Evolutionary conservation across 2,329 filamentous ascomycete genomes (phyloP).

Genomic region (Lasiodiplodia theobromae): DNA sequence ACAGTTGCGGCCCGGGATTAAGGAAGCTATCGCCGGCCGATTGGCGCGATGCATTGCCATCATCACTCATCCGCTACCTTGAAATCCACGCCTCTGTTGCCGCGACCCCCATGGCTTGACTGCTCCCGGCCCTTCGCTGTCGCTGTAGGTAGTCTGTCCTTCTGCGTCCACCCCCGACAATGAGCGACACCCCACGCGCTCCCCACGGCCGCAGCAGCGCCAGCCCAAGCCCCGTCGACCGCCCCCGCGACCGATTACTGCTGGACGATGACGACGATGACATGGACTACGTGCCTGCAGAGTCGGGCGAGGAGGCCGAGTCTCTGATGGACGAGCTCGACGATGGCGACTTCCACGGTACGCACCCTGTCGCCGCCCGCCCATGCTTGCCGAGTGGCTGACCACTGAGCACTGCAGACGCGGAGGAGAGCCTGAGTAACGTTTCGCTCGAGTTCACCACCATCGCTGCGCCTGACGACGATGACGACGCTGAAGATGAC

Average conservation of each 20-base stretch:
- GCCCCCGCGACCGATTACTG: slow-evolving; percentile 35
- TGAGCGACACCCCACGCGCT: slow-evolving; percentile 18
- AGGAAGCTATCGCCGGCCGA: slow-evolving; percentile 20
- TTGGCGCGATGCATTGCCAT: slow-evolving; percentile 20
- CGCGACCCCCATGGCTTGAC: not conserved
- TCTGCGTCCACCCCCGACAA: slow-evolving; percentile 12
- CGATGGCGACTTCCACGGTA: slow-evolving; percentile 47
- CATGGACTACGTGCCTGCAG: slow-evolving; percentile 57
- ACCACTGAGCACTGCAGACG: slow-evolving; percentile 42
- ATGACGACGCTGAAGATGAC: slow-evolving; percentile 45
- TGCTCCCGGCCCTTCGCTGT: not conserved
- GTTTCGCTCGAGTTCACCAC: slow-evolving; percentile 47
- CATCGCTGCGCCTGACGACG: slow-evolving; percentile 39
- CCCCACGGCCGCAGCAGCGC: slow-evolving; percentile 13
- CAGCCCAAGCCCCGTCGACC: slow-evolving; percentile 3
- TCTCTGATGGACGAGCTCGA: slow-evolving; percentile 47
- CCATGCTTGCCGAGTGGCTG: slow-evolving; percentile 30
- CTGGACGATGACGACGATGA: slow-evolving; percentile 55
- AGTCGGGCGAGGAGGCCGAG: slow-evolving; percentile 48
- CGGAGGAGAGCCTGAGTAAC: slow-evolving; percentile 51
- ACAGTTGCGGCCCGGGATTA: slow-evolving; percentile 9
- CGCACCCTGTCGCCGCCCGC: not conserved
- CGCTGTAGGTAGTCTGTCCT: slow-evolving; percentile 3
- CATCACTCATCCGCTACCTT: slow-evolving; percentile 5
- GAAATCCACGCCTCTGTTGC: slow-evolving; percentile 4